These are phyloP conservation scores for Russula sp. DNA, from an alignment of 768 basidiomycete species.

Conservation along the genomic window DNA sequence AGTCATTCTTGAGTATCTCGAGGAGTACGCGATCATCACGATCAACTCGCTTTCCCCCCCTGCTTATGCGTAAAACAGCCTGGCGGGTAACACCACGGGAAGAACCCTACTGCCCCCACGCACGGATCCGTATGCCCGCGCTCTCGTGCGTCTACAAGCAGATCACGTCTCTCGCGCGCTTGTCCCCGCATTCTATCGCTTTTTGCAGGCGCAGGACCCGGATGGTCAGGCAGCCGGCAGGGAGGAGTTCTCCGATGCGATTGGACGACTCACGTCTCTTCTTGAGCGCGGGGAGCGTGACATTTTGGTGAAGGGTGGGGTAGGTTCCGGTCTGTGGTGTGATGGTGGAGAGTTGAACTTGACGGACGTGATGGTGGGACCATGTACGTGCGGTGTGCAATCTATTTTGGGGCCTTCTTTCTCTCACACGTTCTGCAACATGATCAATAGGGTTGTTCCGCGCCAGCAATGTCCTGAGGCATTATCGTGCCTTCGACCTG, in stretches of 20 bases:
- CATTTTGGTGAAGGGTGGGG: not conserved
- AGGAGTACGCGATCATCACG: constrained; percentile 47
- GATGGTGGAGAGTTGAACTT: constrained; percentile 52
- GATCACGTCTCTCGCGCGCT: constrained; percentile 61
- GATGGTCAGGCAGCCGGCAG: constrained; percentile 39
- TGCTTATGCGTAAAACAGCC: not conserved
- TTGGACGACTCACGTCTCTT: not conserved
- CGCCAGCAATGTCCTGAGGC: constrained; percentile 53
- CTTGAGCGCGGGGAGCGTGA: not conserved
- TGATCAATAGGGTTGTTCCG: constrained; percentile 55
- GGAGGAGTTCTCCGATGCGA: not conserved
- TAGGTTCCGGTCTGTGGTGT: constrained; percentile 51
- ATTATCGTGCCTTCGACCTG: constrained; percentile 62
- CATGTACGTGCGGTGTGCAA: constrained; percentile 42
- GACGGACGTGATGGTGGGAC: constrained; percentile 63
- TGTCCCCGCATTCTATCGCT: constrained; percentile 70
- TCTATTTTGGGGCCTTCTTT: not conserved
- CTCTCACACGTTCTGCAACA: constrained; percentile 11
- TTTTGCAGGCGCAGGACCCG: constrained; percentile 60
- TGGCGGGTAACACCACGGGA: not conserved
- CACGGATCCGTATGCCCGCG: constrained; percentile 60
- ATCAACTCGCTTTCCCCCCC: not conserved
- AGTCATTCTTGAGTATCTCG: constrained; percentile 71
- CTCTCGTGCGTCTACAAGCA: constrained; percentile 58
- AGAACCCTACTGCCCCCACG: constrained; percentile 46